Evolutionary conservation across 108 stramenopile genomes (phyloP).

Genomic region (Halocafeteria seosinensis): DNA sequence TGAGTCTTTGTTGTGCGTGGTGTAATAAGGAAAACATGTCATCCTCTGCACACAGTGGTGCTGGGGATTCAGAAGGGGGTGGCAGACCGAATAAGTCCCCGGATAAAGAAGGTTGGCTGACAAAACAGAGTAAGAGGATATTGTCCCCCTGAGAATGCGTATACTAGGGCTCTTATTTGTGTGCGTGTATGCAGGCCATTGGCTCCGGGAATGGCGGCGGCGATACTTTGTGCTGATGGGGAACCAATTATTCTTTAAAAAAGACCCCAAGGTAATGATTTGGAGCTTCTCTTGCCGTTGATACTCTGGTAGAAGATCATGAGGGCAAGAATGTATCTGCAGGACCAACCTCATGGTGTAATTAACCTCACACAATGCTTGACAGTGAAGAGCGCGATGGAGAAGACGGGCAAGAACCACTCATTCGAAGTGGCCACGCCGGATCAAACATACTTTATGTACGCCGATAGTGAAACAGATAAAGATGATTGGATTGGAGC

Average conservation of each 20-base stretch:
- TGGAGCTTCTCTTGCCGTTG: too few species aligned
- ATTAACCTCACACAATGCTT: slow-evolving; percentile 77
- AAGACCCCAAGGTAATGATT: slow-evolving; percentile 28
- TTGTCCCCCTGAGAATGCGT: background rate
- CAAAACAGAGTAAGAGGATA: background rate
- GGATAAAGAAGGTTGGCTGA: background rate
- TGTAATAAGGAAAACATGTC: too few species aligned
- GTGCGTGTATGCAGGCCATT: slow-evolving; percentile 15
- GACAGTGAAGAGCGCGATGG: slow-evolving; percentile 93
- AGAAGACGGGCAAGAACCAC: slow-evolving; percentile 77
- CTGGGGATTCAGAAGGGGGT: too few species aligned
- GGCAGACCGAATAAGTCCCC: too few species aligned
- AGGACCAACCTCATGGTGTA: slow-evolving; percentile 50
- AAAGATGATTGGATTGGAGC: slow-evolving; percentile 99
- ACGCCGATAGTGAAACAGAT: slow-evolving; percentile 92
- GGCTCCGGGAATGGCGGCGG: slow-evolving; percentile 84
- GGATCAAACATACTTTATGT: slow-evolving; percentile 75
- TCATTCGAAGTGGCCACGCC: slow-evolving; percentile 91
- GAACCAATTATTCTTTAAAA: slow-evolving; percentile 79
- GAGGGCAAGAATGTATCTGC: too few species aligned
- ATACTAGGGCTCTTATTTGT: background rate
- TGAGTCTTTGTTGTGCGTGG: too few species aligned
- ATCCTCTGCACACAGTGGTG: too few species aligned
- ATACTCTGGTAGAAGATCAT: too few species aligned
- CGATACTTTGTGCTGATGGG: slow-evolving; percentile 94